Evolutionary conservation across 768 basidiomycete species (phyloP), one percentile per base, ranked within the genome.

Genomic region (Collybiopsis luxurians): DNA sequence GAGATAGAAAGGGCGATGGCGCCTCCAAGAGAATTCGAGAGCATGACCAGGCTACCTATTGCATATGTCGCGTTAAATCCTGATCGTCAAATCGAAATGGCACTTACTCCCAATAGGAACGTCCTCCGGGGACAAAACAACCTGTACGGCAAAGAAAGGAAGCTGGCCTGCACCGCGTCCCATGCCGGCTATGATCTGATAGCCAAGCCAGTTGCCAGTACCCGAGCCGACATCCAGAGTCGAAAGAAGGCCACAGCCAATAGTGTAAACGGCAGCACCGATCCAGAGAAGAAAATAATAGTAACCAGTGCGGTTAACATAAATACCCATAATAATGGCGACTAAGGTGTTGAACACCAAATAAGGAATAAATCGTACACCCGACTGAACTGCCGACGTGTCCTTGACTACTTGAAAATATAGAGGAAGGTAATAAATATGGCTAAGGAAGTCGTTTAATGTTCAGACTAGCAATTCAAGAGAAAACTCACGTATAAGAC

Each of bases 241-340:
- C 39, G 58, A 64, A 13, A 64, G 34, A 19, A 64, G 57, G 2
- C 63, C 63, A 9, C 59, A 54, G 17, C 60, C 62, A 15, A 61
- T 36, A 13, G 44, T 31, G 23, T 49, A 38, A 28, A 53, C 53
- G 39, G 47, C 56, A 45, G 58, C 15, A 31, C 50, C 50, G 42
- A 47, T 40, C 59, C 59, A 50, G 56, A 50, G 31, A 7, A n/a
- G 59, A 56, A 58, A 39, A 53, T 47, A 39, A 43, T 56, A 21
- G 55, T 4, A 31, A 57, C 59, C 28, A 44, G 47, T 31, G 47
- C 58, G 46, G 3, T 51, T 70, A 21, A 79, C 70, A 0, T 64
- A 64, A n/a, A 71, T 28, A 13, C 80, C 79, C 1, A 63, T 64
- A 19, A 78, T 26, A 42, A 81, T 67, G 2, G 75, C 68, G 21